Conservation (phyloP, 192 early-diverging fungal genomes). For the Gorgonomyces haynaldii region DNA sequence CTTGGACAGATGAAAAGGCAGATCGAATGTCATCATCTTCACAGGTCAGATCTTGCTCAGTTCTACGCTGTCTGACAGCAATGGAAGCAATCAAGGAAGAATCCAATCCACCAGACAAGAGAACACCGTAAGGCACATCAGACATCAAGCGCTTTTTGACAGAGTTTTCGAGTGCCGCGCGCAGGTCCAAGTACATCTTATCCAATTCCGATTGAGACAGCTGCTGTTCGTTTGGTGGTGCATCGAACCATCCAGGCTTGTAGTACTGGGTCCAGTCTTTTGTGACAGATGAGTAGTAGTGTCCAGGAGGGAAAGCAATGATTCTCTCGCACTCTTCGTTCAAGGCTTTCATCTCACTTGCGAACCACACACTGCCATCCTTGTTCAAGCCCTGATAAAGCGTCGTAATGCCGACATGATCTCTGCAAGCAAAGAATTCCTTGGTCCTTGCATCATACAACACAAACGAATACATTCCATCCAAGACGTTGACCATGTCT, state of each 20-base stretch:
- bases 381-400: constrained; percentile 85
- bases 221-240: constrained; percentile 23
- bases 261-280: constrained; percentile 77
- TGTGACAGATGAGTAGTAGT: constrained; percentile 65
- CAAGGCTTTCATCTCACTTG: constrained; percentile 91
- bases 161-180: constrained; percentile 69
- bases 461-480: constrained; percentile 96
- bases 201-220: constrained; percentile 41
- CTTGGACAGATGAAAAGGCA: constrained; percentile 18
- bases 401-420: constrained; percentile 97
- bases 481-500: constrained; percentile 74
- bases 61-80: constrained; percentile 51
- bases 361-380: constrained; percentile 82
- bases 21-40: constrained; percentile 47
- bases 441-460: constrained; percentile 75
- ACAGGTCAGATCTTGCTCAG: constrained; percentile 32
- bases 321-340: constrained; percentile 97
- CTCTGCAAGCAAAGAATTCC: constrained; percentile 82
- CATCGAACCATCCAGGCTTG: constrained; percentile 76
- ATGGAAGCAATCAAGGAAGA: constrained; percentile 92
- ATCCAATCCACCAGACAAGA: constrained; percentile 90
- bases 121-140: constrained; percentile 95
- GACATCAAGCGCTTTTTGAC: constrained; percentile 96
- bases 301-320: constrained; percentile 93
- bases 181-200: constrained; percentile 58